These are phyloP conservation scores for Apiotrichum akiyoshidainum DNA, from an alignment of 1,284 basidiomycete species.

Conservation along the genomic window DNA sequence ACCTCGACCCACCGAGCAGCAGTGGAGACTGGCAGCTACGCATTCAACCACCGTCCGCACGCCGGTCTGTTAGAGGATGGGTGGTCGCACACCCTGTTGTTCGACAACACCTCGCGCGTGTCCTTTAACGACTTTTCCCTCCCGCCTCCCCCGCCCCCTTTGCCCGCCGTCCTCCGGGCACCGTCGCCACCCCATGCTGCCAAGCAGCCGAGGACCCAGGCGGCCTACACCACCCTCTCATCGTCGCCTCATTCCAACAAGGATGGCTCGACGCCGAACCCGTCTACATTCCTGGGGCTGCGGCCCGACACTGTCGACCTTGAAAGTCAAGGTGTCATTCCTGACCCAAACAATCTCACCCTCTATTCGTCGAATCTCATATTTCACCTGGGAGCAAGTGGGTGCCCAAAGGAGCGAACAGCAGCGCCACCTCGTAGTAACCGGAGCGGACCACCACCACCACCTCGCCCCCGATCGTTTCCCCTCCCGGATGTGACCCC, in stretches of 20 bases:
- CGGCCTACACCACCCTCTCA: constrained; percentile 25
- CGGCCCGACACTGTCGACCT: constrained; percentile 11
- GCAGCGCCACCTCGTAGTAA: constrained; percentile 15
- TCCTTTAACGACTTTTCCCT: constrained; percentile 10
- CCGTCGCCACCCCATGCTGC: constrained; percentile 20
- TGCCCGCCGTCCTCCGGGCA: constrained; percentile 19
- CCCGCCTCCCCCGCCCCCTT: constrained; percentile 22
- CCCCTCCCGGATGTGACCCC: constrained; percentile 34
- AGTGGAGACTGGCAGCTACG: constrained; percentile 3
- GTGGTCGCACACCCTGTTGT: constrained; percentile 5
- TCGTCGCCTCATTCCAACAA: constrained; percentile 15
- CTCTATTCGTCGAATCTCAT: constrained; percentile 37
- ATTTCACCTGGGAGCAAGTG: constrained; percentile 43
- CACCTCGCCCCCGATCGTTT: constrained; percentile 38
- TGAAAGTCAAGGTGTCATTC: not conserved
- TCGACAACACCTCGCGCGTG: constrained; percentile 8
- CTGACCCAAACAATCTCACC: constrained; percentile 21
- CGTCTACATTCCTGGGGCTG: constrained; percentile 13
- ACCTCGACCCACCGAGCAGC: constrained; percentile 10
- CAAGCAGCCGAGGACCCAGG: constrained; percentile 22
- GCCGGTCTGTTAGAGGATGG: not conserved
- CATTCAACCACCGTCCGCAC: not conserved
- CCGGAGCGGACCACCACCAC: constrained; percentile 20
- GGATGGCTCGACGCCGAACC: constrained; percentile 4
- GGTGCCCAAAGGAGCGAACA: constrained; percentile 38